Conservation (phyloP, 495 filamentous ascomycete genomes). For the Lindgomyces ingoldianus region DNA sequence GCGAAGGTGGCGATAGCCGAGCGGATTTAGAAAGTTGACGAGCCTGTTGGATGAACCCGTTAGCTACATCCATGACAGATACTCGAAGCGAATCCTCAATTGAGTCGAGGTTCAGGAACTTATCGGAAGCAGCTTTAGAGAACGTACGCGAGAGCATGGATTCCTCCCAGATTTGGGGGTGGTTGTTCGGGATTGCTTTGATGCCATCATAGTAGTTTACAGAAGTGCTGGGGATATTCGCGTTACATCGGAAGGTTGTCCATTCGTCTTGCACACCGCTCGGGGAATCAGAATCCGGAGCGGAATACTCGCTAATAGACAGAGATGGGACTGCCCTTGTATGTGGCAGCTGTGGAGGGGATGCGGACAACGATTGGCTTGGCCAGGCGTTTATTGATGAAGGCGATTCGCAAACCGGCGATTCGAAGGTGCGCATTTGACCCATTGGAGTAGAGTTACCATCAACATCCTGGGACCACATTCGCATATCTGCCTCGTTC, state of each 20-base stretch:
- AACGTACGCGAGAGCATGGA: slow-evolving; percentile 16
- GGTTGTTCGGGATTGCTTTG: slow-evolving; percentile 6
- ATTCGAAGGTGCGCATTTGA: slow-evolving; percentile 13
- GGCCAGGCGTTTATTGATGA: slow-evolving; percentile 26
- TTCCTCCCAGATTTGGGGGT: slow-evolving; percentile 17
- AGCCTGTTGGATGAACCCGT: slow-evolving; percentile 11
- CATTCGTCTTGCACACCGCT: slow-evolving; percentile 25
- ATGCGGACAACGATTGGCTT: slow-evolving; percentile 5
- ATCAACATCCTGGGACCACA: slow-evolving; percentile 26
- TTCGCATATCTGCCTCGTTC: slow-evolving; percentile 4
- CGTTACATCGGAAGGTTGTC: slow-evolving; percentile 25
- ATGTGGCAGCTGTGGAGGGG: slow-evolving; percentile 27
- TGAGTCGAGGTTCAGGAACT: background rate
- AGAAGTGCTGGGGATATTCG: slow-evolving; percentile 10
- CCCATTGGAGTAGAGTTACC: slow-evolving; percentile 10
- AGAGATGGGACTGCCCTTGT: slow-evolving; percentile 30
- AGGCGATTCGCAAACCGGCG: slow-evolving; percentile 29
- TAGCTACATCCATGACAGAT: slow-evolving; percentile 12
- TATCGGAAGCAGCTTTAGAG: background rate
- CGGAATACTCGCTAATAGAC: slow-evolving; percentile 30
- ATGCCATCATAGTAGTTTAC: slow-evolving; percentile 18
- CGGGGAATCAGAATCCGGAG: slow-evolving; percentile 26
- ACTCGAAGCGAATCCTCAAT: slow-evolving; percentile 3
- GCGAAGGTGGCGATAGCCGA: slow-evolving; percentile 3
- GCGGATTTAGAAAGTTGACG: slow-evolving; percentile 16